Percentiles rank a stretch among this genome's conserved stretches.
These are phyloP conservation scores for Stephanodiscus minutulus DNA, from an alignment of 108 stramenopile genomes.

Conservation along the genomic window DNA sequence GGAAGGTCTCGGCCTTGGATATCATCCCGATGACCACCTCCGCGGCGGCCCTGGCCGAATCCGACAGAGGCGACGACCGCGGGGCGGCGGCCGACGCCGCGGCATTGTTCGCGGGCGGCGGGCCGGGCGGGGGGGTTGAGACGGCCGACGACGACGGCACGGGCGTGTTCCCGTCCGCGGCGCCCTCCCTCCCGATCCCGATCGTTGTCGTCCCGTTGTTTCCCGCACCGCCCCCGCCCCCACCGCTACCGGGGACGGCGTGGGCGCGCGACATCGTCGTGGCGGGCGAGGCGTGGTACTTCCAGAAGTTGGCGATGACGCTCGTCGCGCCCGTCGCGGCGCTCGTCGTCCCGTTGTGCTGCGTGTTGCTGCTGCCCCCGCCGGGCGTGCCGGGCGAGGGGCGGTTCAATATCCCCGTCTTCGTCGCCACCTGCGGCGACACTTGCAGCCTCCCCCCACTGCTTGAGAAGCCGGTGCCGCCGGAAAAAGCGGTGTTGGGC, in stretches of 20 bases:
- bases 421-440: neutral
- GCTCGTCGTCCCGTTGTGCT: neutral
- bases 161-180: neutral
- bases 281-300: neutral
- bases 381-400: neutral
- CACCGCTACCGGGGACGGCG: no score
- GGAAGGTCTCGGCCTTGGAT: conserved; percentile 9
- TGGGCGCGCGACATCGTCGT: neutral
- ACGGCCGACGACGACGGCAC: conserved; percentile 1
- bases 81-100: no score
- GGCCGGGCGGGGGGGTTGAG: neutral
- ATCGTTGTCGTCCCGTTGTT: neutral
- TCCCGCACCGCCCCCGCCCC: no score
- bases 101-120: no score
- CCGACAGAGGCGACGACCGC: neutral
- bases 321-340: neutral
- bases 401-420: neutral
- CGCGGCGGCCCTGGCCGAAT: conserved; percentile 7
- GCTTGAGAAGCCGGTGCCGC: no score
- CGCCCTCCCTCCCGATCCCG: neutral
- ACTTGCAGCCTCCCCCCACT: neutral
- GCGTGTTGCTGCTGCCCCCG: neutral
- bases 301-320: conserved; percentile 1
- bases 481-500: neutral
- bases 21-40: conserved; percentile 6